Evolutionary conservation across 805 yeast genomes (phyloP), one percentile per base, ranked within the genome.

Genomic region (Pichia deserticola): DNA sequence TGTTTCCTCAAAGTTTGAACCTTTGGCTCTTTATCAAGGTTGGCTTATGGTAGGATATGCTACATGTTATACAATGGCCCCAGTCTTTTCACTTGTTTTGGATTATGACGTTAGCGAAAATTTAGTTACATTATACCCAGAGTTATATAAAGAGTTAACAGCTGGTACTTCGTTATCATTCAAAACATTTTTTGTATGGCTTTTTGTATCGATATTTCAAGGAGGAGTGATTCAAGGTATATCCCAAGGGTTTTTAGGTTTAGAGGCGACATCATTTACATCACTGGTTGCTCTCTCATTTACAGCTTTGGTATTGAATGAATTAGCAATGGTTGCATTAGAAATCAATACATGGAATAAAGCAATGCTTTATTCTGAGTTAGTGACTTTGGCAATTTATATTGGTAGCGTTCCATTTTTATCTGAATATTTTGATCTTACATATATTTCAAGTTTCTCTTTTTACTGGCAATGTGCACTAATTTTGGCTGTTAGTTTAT

Each of bases 11-110:
- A 69, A 77, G 4, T 93, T 89, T 64, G 98, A 90, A 65, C 99
- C 99, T 1, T 72, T 93, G 53, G 98, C 98, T 0, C 72, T 93
- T 48, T 89, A 86, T 63, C 92, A 93, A 64, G 99, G 99, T 3
- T 92, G 95, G 84, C 74, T 93, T 43, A 89, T 93, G 97, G 99
- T 93, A 41, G 99, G 99, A 2, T 93, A 93, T 67, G 95, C 98
- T 2, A 93, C 99, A 0, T 77, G 89, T 48, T 93, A 93, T 67
- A 93, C 99, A 0, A 93, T 93, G 99, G 89, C 92, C 50, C 99
- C 99, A 0, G 98, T 93, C 2, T 93, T 93, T 60, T 87, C 97
- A 0, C 70, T 93, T 56, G 96, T 95, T 0, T 75, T 89, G 43
- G 98, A 93, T 64, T 81, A 83, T 49, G 99, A 93, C 64, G 90